Percentiles rank a stretch among this genome's conserved stretches.
These are phyloP conservation scores for Fallopia convolvulus DNA, from an alignment of 148 eudicot species.

Conservation along the genomic window DNA sequence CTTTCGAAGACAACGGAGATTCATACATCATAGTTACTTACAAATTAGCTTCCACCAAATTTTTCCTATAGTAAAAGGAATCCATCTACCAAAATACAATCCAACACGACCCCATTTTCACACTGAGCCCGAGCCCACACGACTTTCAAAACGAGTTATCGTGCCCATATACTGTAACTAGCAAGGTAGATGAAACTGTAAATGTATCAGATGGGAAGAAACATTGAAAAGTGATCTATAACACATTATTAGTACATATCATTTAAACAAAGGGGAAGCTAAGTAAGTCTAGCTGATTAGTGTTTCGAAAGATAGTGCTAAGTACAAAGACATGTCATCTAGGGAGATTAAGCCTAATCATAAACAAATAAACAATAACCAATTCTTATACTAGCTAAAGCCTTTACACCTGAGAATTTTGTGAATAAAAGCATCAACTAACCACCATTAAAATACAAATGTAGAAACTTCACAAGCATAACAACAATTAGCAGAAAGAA, in stretches of 20 bases:
- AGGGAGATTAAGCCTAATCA: not conserved
- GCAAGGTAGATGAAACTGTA: constrained; percentile 51
- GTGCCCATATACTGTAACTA: constrained; percentile 94
- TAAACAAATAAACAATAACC: not conserved
- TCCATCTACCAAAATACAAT: no score
- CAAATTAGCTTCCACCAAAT: no score
- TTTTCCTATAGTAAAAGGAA: no score
- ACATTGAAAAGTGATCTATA: not conserved
- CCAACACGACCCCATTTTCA: no score
- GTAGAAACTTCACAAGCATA: no score
- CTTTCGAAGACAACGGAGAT: no score
- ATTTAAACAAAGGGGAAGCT: not conserved
- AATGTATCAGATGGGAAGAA: not conserved
- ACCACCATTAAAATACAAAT: constrained; percentile 32
- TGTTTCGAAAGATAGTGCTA: constrained; percentile 1
- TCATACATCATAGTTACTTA: no score
- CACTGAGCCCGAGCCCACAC: no score
- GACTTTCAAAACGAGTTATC: no score
- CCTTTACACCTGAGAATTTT: constrained; percentile 57
- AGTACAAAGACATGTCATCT: constrained; percentile 8
- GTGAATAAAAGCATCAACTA: constrained; percentile 63
- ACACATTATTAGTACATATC: not conserved
- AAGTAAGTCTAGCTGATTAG: not conserved
- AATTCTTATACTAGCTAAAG: constrained; percentile 48
- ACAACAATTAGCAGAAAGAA: no score